A percentile compares a stretch with the other conserved stretches of the same genome.
Conservation (phyloP, 768 basidiomycete genomes). For the Leucogyrophana mollusca region DNA sequence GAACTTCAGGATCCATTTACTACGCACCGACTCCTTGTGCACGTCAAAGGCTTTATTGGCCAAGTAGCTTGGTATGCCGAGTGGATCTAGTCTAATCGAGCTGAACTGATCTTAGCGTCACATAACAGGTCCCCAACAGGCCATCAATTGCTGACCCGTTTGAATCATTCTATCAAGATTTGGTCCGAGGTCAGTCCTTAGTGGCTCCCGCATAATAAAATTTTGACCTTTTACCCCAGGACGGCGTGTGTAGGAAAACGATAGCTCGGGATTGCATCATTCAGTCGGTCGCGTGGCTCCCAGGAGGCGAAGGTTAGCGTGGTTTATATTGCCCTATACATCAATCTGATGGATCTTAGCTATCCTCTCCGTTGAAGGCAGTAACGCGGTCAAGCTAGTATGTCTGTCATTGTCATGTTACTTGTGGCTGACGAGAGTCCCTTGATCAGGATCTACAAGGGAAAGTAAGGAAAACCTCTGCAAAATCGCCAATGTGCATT, state of each 20-base stretch:
- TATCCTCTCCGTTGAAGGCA: conserved; percentile 53
- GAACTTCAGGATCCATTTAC: conserved; percentile 37
- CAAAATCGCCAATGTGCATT: too few species aligned
- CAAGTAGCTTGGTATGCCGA: conserved; percentile 49
- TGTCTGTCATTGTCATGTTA: conserved; percentile 1
- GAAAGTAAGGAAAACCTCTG: too few species aligned
- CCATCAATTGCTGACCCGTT: conserved; percentile 43
- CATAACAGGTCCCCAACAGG: conserved; percentile 46
- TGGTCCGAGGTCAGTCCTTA: conserved; percentile 45
- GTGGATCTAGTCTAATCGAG: too few species aligned
- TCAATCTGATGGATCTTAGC: conserved; percentile 1
- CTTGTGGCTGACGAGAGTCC: too few species aligned
- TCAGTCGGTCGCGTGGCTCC: conserved; percentile 54
- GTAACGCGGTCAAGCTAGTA: conserved; percentile 45
- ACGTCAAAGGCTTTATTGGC: conserved; percentile 51
- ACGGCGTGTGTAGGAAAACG: conserved; percentile 51
- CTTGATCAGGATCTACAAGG: conserved; percentile 42
- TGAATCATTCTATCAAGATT: conserved; percentile 48
- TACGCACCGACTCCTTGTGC: conserved; percentile 46
- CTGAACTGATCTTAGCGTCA: too few species aligned
- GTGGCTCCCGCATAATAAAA: not conserved
- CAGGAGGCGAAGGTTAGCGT: conserved; percentile 44
- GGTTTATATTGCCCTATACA: not conserved
- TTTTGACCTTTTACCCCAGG: conserved; percentile 26
- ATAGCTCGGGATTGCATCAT: conserved; percentile 46